Base-by-base conservation (phyloP, 306 rosid genomes). In the Erythrophleum fordii region DNA sequence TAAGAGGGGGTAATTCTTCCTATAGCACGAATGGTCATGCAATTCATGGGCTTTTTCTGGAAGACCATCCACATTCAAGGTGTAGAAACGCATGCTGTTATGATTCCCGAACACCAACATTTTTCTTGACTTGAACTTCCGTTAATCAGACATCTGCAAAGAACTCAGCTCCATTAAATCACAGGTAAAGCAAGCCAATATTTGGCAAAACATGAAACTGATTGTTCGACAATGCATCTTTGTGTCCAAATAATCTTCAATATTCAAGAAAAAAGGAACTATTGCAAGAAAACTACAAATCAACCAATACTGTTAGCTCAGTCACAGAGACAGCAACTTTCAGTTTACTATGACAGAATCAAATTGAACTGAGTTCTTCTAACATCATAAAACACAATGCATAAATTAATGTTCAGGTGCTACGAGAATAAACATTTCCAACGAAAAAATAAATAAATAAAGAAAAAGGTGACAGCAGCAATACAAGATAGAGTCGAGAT, bases 141-240 rank as follows among this genome's bases (percentile, higher is more conserved):
- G 28, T n/a, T 58, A 23, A 66, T 90, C 90, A 92, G 80, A 88
- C 95, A 89, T 81, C 93, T 88, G 93, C 93, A 88, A 65, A 28
- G 64, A 83, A 69, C 76, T 73, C 44, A 4, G 35, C 4, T 53
- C 35, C 12, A 75, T 70, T 64, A 82, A 77, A 41, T 46, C 46
- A 28, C 60, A 71, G 14, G 35, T 45, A 76, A 58, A 42, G 6
- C 69, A 31, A 25, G 20, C 71, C 49, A 58, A 56, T 45, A 69
- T 31, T 69, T 59, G 68, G 66, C 20, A 74, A 37, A 64, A 53
- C 55, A 28, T 66, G 23, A 55, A 41, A 53, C 31, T 10, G 20
- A 29, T 17, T 41, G 69, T 59, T 55, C 10, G 51, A 8, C 18
- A 52, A n/a, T 39, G 29, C 39, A 73, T 18, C 48, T n/a, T 66